A percentile compares a stretch with the other conserved stretches of the same genome.
phyloP scores from a whole-genome alignment of 305 asterid species.

The Galium porrigens region DNA sequence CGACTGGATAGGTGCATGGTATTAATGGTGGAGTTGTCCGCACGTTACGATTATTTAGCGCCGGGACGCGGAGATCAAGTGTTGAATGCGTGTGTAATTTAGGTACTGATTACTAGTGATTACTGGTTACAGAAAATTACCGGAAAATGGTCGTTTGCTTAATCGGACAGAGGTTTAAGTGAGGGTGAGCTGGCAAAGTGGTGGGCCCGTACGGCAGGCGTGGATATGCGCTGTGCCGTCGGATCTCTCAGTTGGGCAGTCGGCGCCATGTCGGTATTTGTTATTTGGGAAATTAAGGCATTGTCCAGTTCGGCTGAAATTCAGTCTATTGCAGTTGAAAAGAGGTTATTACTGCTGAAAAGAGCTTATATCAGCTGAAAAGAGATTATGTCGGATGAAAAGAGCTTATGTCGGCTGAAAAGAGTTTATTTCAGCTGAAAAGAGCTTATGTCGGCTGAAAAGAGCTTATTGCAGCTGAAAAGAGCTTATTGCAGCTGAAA shows the following conservation, averaged over 20 bases:
- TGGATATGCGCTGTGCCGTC: not conserved
- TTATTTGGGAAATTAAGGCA: too few relatives aligned
- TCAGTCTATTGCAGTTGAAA: too few relatives aligned
- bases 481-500: too few relatives aligned
- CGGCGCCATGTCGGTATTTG: not conserved
- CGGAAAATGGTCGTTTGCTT: not conserved
- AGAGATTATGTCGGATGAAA: too few relatives aligned
- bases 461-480: too few relatives aligned
- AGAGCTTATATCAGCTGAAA: too few relatives aligned
- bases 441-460: too few relatives aligned
- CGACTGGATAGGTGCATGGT: not conserved
- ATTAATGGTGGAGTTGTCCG: not conserved
- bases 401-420: too few relatives aligned
- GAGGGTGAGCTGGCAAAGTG: not conserved
- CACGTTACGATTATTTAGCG: not conserved
- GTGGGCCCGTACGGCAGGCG: not conserved
- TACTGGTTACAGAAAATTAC: not conserved
- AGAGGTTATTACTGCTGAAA: too few relatives aligned
- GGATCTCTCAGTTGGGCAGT: not conserved
- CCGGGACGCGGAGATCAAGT: not conserved
- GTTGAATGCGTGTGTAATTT: not conserved
- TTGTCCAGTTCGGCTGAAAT: too few relatives aligned
- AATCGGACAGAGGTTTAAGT: not conserved
- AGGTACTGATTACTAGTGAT: not conserved
- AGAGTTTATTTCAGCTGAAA: too few relatives aligned